Conservation (phyloP, 768 basidiomycete genomes). For the Favolaschia claudopus region DNA sequence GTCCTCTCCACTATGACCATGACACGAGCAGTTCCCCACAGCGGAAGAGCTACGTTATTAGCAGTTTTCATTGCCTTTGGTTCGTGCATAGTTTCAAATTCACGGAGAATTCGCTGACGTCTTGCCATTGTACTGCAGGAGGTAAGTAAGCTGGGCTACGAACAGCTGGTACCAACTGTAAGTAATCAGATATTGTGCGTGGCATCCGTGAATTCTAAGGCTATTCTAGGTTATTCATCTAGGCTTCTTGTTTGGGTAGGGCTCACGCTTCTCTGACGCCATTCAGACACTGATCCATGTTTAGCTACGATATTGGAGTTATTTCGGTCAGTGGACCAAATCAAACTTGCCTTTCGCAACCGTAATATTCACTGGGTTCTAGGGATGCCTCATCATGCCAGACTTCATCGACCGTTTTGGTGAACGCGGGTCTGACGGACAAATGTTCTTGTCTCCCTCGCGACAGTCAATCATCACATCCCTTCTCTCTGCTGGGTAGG, state of each 20-base stretch:
- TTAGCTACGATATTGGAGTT: constrained; percentile 70
- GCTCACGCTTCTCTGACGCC: not conserved
- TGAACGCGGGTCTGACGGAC: constrained; percentile 53
- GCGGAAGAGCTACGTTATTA: constrained; percentile 66
- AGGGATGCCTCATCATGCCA: constrained; percentile 84
- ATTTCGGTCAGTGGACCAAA: constrained; percentile 59
- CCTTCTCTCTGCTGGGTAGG: constrained; percentile 76
- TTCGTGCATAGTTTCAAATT: constrained; percentile 37
- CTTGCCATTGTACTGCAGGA: constrained; percentile 30
- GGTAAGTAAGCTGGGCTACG: constrained; percentile 28
- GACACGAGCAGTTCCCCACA: constrained; percentile 62
- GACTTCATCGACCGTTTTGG: constrained; percentile 80
- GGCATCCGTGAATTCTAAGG: constrained; percentile 17
- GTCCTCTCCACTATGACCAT: constrained; percentile 23
- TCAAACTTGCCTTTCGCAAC: not conserved
- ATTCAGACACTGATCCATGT: not conserved
- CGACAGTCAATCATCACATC: constrained; percentile 83
- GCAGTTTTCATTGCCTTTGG: constrained; percentile 80
- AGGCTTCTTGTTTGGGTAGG: constrained; percentile 73
- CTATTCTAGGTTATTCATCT: not conserved
- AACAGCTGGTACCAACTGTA: constrained; percentile 1
- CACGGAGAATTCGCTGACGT: constrained; percentile 4
- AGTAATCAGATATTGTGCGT: constrained; percentile 18
- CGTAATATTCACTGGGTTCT: constrained; percentile 2
- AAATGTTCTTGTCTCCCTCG: constrained; percentile 60